These are phyloP conservation scores for Eutrema heterophyllum DNA, from an alignment of 345 rosid species.

Conservation along the genomic window DNA sequence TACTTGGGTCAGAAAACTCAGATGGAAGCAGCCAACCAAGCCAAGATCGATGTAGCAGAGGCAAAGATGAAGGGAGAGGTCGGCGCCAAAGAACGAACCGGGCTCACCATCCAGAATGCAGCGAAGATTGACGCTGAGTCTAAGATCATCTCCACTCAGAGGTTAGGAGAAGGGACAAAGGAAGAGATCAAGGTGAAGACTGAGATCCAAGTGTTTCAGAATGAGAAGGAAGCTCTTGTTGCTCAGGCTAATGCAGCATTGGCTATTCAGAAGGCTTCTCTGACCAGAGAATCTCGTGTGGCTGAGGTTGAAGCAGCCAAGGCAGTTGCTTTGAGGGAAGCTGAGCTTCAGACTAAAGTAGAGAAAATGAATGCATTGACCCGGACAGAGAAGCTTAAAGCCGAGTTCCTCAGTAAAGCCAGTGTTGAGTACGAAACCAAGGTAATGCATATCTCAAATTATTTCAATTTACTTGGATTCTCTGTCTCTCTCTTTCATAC, in stretches of 20 bases:
- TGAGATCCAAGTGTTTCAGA: slow-evolving; percentile 61
- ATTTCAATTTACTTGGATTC: background rate
- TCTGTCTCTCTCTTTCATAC: background rate
- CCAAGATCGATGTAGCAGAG: slow-evolving; percentile 68
- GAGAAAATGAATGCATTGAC: slow-evolving; percentile 72
- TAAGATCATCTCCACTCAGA: slow-evolving; percentile 50
- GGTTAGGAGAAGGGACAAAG: slow-evolving; percentile 62
- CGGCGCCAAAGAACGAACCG: slow-evolving; percentile 52
- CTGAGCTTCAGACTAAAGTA: slow-evolving; percentile 68
- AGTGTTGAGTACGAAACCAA: slow-evolving; percentile 75
- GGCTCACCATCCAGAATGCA: slow-evolving; percentile 67
- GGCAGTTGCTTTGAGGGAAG: slow-evolving; percentile 63
- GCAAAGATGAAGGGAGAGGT: slow-evolving; percentile 82
- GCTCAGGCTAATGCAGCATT: slow-evolving; percentile 64
- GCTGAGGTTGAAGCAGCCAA: slow-evolving; percentile 77
- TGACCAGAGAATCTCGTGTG: slow-evolving; percentile 50
- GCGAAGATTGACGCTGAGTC: slow-evolving; percentile 78
- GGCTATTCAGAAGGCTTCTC: slow-evolving; percentile 60
- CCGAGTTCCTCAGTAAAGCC: slow-evolving; percentile 68
- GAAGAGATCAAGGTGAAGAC: slow-evolving; percentile 67
- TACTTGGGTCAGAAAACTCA: slow-evolving; percentile 84
- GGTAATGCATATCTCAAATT: slow-evolving; percentile 29
- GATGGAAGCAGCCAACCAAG: slow-evolving; percentile 86
- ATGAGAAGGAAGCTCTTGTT: slow-evolving; percentile 61
- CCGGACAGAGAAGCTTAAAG: slow-evolving; percentile 69